Conservation (phyloP, 192 early-diverging fungal genomes). For the Endogone sp. region DNA sequence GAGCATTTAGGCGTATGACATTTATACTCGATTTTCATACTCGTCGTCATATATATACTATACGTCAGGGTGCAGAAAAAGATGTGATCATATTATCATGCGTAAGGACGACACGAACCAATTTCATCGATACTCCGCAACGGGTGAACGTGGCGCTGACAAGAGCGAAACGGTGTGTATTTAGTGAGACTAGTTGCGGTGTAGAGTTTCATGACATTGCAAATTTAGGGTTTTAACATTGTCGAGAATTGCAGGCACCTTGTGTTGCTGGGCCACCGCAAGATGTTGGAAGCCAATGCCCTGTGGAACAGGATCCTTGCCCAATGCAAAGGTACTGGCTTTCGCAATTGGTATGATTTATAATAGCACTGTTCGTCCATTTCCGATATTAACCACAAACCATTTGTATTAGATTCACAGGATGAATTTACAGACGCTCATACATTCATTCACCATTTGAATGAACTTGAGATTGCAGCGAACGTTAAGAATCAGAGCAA, state of each 20-base stretch:
- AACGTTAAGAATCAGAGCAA: neutral
- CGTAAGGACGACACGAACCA: conserved; percentile 46
- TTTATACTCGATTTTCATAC: neutral
- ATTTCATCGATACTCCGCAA: conserved; percentile 63
- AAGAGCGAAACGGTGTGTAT: conserved; percentile 65
- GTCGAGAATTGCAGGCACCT: conserved; percentile 55
- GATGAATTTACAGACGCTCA: neutral
- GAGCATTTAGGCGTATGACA: neutral
- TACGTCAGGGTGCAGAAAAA: conserved; percentile 66
- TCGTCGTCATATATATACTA: neutral
- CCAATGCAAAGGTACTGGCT: neutral
- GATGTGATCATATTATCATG: conserved; percentile 70
- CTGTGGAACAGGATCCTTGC: conserved; percentile 21
- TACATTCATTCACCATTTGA: neutral
- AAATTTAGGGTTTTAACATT: too few relatives aligned
- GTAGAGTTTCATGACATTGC: too few relatives aligned
- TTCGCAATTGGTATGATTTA: neutral
- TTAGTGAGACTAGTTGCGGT: too few relatives aligned
- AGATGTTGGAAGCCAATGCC: conserved; percentile 22
- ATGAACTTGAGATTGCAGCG: neutral
- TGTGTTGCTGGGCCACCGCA: conserved; percentile 52
- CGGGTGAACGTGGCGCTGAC: conserved; percentile 77
- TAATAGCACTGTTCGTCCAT: too few relatives aligned
- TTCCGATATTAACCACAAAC: too few relatives aligned
- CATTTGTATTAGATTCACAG: neutral